Percentiles rank a stretch among this genome's conserved stretches.
Conservation (phyloP, 306 rosid genomes). For the Senna tora region DNA sequence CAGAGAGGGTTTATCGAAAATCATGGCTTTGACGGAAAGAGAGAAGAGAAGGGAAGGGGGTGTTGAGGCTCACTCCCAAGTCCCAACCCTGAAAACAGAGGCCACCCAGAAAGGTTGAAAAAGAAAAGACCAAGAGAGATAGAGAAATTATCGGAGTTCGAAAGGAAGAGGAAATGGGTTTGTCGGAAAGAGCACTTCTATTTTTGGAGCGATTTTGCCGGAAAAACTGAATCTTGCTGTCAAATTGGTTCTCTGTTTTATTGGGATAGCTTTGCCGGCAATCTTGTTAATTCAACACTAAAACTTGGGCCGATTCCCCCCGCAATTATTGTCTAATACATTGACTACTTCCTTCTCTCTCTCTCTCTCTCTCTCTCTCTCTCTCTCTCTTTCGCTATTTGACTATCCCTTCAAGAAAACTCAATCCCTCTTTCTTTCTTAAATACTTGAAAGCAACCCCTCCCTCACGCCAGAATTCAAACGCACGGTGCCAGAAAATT, state of each 20-base stretch:
- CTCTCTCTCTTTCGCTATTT: conserved; percentile 25
- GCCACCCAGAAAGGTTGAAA: conserved; percentile 31
- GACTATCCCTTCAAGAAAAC: conserved; percentile 63
- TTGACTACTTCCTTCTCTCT: conserved; percentile 26
- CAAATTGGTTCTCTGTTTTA: conserved; percentile 23
- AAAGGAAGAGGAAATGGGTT: conserved; percentile 34
- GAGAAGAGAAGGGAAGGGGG: conserved; percentile 22
- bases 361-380: conserved; percentile 27
- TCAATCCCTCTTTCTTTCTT: conserved; percentile 47
- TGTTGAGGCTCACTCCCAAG: conserved; percentile 66
- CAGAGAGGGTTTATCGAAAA: conserved; percentile 60
- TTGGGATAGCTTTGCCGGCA: conserved; percentile 47
- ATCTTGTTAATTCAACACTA: conserved; percentile 25
- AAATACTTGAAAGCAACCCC: conserved; percentile 41
- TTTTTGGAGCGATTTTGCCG: conserved; percentile 55
- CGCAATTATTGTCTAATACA: conserved; percentile 29
- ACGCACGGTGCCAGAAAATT: conserved; percentile 17
- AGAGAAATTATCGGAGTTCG: conserved; percentile 46
- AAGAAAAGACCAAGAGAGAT: conserved; percentile 10
- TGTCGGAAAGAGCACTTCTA: conserved; percentile 41
- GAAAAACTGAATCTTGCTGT: conserved; percentile 44
- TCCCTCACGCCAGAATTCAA: background rate
- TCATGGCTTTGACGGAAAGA: conserved; percentile 42
- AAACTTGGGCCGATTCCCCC: conserved; percentile 27
- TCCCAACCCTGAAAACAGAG: conserved; percentile 57